Base-by-base conservation (phyloP, 257 asterid species). In the Capsicum chinense region DNA sequence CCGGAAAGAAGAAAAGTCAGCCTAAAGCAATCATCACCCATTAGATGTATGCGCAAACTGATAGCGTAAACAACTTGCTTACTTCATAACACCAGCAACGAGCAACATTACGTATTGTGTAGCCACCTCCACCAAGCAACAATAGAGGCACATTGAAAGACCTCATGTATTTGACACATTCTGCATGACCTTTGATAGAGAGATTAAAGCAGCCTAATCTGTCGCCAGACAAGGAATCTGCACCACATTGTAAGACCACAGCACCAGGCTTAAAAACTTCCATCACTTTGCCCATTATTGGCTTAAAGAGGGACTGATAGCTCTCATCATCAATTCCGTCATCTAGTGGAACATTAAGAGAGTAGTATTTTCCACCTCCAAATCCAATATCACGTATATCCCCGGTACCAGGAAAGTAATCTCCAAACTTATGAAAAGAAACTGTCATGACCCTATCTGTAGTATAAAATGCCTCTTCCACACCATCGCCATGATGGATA, bases 381-480 rank as follows among this genome's bases (percentile, higher is more conserved):
- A 19, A 83, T 59, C 91, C 91, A 76, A 87, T 83, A 80, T 86
- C 91, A 62, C 86, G 83, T 16, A 88, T 42, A 83, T 88, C 87
- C 79, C 91, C 91, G 1, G 89, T 88, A 81, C 91, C 91, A 5
- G 89, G 91, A 81, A 88, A 88, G 83, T 88, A 88, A 82, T 86
- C 88, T 69, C 91, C 91, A 88, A 86, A 88, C 76, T 88, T 88
- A 85, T 88, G 91, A 79, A 88, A 88, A 64, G 91, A 88, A 62
- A 86, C 91, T n/a, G 89, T 88, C 91, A 88, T 88, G 58, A 88
- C 91, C 87, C 91, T 88, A 60, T 88, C 91, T 10, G 91, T 88
- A 3, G 89, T 86, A 83, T 88, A 88, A 84, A 88, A 88, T 3
- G 91, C 91, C 87, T 88, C 89, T 79, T 88, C 89, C 58, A 88